These are phyloP conservation scores for Paracorniculantispora psalliotae DNA, from an alignment of 2,329 filamentous ascomycete genomes.

Conservation along the genomic window DNA sequence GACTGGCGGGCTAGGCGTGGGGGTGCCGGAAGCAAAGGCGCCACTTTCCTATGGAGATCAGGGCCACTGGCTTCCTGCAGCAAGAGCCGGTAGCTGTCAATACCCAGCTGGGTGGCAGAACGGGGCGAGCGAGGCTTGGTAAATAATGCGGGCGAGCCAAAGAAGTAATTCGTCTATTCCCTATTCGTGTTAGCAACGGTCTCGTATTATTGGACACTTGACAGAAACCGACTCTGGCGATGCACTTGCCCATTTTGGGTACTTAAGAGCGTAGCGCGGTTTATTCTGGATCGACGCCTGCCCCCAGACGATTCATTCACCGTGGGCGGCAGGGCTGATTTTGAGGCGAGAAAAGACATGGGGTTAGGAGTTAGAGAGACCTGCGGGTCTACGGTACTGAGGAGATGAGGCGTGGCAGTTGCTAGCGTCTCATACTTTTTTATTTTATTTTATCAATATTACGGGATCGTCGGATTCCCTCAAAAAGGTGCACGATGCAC, in stretches of 20 bases:
- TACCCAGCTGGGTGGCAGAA: not conserved
- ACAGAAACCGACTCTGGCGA: not conserved
- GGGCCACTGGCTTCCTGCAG: not conserved
- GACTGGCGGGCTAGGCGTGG: not conserved
- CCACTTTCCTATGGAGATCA: not conserved
- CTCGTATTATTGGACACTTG: not conserved
- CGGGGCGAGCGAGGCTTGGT: not conserved
- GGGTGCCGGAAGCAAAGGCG: not conserved
- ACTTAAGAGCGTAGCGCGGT: not conserved
- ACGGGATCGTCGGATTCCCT: not conserved
- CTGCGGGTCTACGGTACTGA: not conserved
- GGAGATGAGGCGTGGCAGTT: not conserved
- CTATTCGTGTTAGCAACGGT: not conserved
- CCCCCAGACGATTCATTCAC: not conserved
- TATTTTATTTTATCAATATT: not conserved
- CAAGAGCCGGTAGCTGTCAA: not conserved
- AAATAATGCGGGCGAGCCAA: no score
- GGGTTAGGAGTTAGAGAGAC: not conserved
- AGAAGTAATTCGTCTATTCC: not conserved
- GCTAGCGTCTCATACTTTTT: not conserved
- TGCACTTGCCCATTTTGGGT: not conserved
- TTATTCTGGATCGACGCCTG: not conserved
- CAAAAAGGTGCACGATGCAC: not conserved
- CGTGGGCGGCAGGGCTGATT: not conserved
- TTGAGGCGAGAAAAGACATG: not conserved